phyloP scores from a whole-genome alignment of 2,329 filamentous ascomycete genomes.

The Venturia oleaginea region DNA sequence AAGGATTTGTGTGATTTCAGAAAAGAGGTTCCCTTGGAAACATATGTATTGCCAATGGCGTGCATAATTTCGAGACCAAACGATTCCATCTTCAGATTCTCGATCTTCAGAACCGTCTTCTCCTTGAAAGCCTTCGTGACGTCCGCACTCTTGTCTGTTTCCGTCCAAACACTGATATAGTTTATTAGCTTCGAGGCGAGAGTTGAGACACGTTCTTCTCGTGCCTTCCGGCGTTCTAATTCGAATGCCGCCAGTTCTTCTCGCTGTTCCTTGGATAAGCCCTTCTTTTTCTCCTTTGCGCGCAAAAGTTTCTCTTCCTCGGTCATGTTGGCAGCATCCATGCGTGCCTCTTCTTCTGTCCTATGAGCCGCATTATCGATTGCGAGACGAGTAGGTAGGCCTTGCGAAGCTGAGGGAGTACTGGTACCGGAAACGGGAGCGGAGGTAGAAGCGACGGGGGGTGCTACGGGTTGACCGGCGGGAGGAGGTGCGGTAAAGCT shows the following conservation, averaged over 20 bases:
- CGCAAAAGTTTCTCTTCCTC: slow-evolving; percentile 67
- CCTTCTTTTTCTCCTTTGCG: slow-evolving; percentile 84
- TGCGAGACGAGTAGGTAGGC: slow-evolving; percentile 70
- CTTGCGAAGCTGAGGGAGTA: slow-evolving; percentile 31
- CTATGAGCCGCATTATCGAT: slow-evolving; percentile 60
- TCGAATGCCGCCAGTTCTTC: slow-evolving; percentile 88
- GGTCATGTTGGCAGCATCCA: slow-evolving; percentile 55
- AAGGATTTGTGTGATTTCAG: slow-evolving; percentile 96
- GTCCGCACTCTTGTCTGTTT: slow-evolving; percentile 81
- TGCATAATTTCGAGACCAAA: slow-evolving; percentile 95
- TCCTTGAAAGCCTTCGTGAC: slow-evolving; percentile 86
- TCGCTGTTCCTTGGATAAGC: slow-evolving; percentile 80
- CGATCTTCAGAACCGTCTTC: slow-evolving; percentile 89
- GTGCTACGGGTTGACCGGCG: slow-evolving; percentile 3
- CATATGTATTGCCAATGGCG: slow-evolving; percentile 84
- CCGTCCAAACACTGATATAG: slow-evolving; percentile 88
- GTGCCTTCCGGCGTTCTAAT: slow-evolving; percentile 69
- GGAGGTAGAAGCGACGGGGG: slow-evolving; percentile 1
- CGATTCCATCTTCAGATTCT: slow-evolving; percentile 98
- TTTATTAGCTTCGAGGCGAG: slow-evolving; percentile 79
- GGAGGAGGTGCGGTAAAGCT: background rate
- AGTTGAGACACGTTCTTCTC: slow-evolving; percentile 82
- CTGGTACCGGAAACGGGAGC: slow-evolving; percentile 17
- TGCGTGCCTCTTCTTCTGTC: slow-evolving; percentile 65
- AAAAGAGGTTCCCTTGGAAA: slow-evolving; percentile 77